Evolutionary conservation across 768 basidiomycete species (phyloP), one percentile per base, ranked within the genome.

Genomic region (Floccularia luteovirens): DNA sequence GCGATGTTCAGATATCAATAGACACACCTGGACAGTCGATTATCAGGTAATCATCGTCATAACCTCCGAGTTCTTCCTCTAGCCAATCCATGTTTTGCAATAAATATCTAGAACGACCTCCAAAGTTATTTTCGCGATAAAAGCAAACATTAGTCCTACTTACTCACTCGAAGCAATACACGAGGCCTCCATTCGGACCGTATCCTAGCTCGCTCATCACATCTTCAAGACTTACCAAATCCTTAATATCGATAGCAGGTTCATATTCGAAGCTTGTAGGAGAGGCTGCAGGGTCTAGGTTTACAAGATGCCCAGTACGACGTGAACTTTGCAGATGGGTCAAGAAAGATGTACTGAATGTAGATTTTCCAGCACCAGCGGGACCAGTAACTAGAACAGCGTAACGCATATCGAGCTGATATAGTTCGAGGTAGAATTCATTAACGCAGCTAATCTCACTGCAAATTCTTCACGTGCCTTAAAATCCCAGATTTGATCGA

Each of bases 161-260:
- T 60, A 81, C 91, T 82, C 75, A 98, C 96, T 99, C 96, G 61
- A 99, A 99, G 67, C 96, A 98, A 57, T 97, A 97, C 42, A 99
- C 79, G 38, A 99, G 69, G 3, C 93, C 96, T 7, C 96, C 96
- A 52, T 99, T 99, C 0, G 96, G 96, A 2, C 96, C 96, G 62
- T 91, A 91, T 27, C 80, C 83, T 48, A 96, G 72, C 63, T 99
- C 96, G 19, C 70, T 72, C 96, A 98, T 98, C 47, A 93, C 91
- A 63, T 99, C 96, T 44, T 96, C 79, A 38, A 99, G 63, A 42
- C 82, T 87, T 52, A 99, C 79, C 37, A 99, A 72, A 52, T 97
- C 89, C 42, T 81, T 77, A 61, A 99, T 98, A 64, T 99, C 94
- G 46, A 99, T 86, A 11, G 75, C 75, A 1, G 96, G 96, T 44